Evolutionary conservation across 805 yeast species (phyloP).

Genomic region (Metschnikowia arizonensis): DNA sequence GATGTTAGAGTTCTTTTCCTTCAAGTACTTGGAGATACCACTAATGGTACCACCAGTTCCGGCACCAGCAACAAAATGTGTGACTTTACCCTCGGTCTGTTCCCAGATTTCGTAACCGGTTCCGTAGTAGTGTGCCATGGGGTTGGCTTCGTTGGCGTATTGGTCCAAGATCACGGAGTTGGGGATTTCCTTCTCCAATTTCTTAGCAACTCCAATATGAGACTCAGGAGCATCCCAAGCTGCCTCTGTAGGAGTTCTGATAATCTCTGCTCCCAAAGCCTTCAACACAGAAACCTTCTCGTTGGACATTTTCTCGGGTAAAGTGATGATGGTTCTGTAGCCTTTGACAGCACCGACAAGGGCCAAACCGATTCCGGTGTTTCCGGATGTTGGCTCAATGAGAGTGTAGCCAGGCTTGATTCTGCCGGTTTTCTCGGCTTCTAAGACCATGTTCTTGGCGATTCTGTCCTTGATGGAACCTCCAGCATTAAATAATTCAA

Average conservation of each 20-base stretch:
- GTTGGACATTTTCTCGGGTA: slow-evolving; percentile 90
- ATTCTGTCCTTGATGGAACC: slow-evolving; percentile 89
- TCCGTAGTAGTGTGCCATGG: slow-evolving; percentile 77
- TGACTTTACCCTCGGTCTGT: slow-evolving; percentile 67
- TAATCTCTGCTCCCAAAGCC: slow-evolving; percentile 87
- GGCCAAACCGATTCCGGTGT: slow-evolving; percentile 89
- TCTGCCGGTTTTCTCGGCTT: slow-evolving; percentile 72
- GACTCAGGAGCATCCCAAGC: slow-evolving; percentile 92
- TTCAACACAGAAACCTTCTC: slow-evolving; percentile 84
- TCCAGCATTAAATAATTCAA: slow-evolving; percentile 82
- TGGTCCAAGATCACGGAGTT: slow-evolving; percentile 83
- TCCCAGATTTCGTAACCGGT: slow-evolving; percentile 85
- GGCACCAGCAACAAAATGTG: slow-evolving; percentile 83
- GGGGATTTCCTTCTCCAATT: slow-evolving; percentile 77
- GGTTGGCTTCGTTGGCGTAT: slow-evolving; percentile 73
- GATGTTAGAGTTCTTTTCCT: slow-evolving; percentile 62
- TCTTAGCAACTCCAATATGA: slow-evolving; percentile 82
- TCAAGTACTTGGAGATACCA: slow-evolving; percentile 80
- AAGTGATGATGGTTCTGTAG: slow-evolving; percentile 78
- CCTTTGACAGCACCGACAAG: slow-evolving; percentile 84
- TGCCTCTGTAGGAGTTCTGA: slow-evolving; percentile 88
- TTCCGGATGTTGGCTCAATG: slow-evolving; percentile 88
- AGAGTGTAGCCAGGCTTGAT: slow-evolving; percentile 83
- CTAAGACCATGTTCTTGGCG: slow-evolving; percentile 80
- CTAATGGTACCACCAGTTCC: slow-evolving; percentile 96